Conservation (phyloP, 768 basidiomycete species). For the Termitomyces sp. region DNA sequence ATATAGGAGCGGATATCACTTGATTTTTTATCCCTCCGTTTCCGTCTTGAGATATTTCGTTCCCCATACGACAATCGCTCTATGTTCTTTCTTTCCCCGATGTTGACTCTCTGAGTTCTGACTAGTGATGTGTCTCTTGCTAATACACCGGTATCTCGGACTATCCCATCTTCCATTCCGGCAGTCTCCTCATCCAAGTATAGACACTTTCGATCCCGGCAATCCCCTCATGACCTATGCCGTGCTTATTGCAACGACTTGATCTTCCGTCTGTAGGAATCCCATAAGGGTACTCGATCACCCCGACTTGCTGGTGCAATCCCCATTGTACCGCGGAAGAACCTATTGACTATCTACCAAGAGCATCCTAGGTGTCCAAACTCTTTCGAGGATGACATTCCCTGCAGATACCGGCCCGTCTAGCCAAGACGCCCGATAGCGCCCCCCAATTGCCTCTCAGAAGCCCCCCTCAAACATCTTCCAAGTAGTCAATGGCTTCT, state of each 20-base stretch:
- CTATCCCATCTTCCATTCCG: background rate
- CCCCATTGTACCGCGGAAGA: conserved; percentile 5
- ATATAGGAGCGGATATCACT: background rate
- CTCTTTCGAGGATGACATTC: background rate
- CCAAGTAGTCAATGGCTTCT: too few species aligned
- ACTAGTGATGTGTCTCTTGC: too few species aligned
- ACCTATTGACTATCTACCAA: background rate
- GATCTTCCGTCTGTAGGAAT: too few species aligned
- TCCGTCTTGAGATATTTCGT: background rate
- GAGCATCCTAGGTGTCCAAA: background rate
- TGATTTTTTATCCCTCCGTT: background rate
- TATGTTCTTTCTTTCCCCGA: background rate
- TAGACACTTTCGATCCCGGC: background rate
- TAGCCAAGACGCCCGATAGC: background rate
- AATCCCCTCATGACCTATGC: background rate
- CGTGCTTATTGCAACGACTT: background rate
- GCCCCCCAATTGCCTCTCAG: background rate
- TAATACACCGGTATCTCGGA: background rate
- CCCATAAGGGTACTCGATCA: background rate
- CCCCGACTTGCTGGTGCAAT: background rate
- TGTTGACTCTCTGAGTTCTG: too few species aligned
- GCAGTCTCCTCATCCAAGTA: background rate
- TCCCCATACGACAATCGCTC: background rate
- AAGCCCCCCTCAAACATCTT: background rate
- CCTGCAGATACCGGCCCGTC: background rate